Evolutionary conservation across 1,139 yeast species (phyloP), one percentile per base, ranked within the genome.

Genomic region (Saccharomycopsis phalli): DNA sequence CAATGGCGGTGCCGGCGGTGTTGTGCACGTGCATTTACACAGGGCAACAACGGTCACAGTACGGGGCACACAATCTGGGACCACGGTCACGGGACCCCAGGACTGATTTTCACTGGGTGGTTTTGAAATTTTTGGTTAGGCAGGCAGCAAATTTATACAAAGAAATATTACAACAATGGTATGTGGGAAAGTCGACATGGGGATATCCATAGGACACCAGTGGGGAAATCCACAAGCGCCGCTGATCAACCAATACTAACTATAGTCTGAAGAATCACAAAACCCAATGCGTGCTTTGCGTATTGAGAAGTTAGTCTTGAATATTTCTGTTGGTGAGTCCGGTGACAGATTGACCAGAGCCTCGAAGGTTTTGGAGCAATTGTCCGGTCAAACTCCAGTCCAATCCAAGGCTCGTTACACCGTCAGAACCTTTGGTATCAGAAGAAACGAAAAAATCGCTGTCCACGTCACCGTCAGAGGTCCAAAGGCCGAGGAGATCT

Each of bases 281-380:
- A 80, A 80, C 70, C 74, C 84, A 73, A 91, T 93, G 98, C 93
- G 95, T 75, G 97, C 91, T 62, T 79, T 93, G 74, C 91, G 83
- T 76, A 91, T 91, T 76, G 97, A 91, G 77, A 93, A 91, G 76
- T 82, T 91, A 73, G 96, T 91, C 72, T 84, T 91, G 74, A 93
- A 91, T 93, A 91, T 91, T 74, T 88, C 95, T 72, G 98, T 91
- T 71, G 99, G 99, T 78, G 98, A 91, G 76, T 88, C 97, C 71
- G 99, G 99, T 80, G 99, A 91, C 74, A 83, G 97, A 81, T 86
- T 91, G 72, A 91, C 99, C 78, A 91, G 99, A 84, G 99, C 98
- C 63, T 93, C 98, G 66, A 91, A 91, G 81, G 98, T 91, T 63
- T 81, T 91, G 68, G 99, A 91, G 77, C 98, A 93, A 78, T 83